Evolutionary conservation across 306 rosid genomes (phyloP), one percentile per base, ranked within the genome.

Genomic region (Fagus crenata): DNA sequence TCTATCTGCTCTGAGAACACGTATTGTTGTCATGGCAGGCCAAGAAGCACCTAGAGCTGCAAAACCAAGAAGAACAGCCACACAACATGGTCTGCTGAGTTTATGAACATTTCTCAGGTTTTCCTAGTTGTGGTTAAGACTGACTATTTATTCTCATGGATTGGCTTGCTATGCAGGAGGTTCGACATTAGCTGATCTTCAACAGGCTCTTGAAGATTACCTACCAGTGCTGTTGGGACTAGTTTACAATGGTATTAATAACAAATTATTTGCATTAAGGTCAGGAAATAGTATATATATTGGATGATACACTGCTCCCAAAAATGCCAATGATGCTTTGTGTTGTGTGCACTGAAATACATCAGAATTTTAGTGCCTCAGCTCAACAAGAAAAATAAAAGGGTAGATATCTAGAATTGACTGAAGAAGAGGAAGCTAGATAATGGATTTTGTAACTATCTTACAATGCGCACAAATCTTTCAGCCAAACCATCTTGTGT

Each of bases 1-100:
- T 37, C 68, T 91, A 35, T 91, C 98, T 65, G 94, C 97, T 73
- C 84, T 91, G 67, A 90, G 98, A 83, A 91, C 96, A 49, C 93
- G 91, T 14, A 90, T 93, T 74, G 96, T 90, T 81, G 97, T 93
- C 75, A 93, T 93, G 94, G 97, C 94, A 65, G 86, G 90, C 14
- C 98, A 93, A 83, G 97, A 92, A 81, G 97, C 91, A 71, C 97
- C 98, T 41, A 91, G 97, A 55, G 85, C 90, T 73, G 86, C 98
- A 18, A 85, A 97, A 90, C 89, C 97, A 28, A 85, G 89, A 82
- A 90, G 94, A 84, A 91, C 75, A 87, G 85, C 98, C 36, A 46
- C 14, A 46, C 98, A 90, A 63, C 98, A 93, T 79, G 98, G 98
- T 93, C 77, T 46, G 89, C 81, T 83, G 60, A 67, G 75, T 76